Evolutionary conservation across 805 yeast genomes (phyloP).

Genomic region (Starmerella apicola): DNA sequence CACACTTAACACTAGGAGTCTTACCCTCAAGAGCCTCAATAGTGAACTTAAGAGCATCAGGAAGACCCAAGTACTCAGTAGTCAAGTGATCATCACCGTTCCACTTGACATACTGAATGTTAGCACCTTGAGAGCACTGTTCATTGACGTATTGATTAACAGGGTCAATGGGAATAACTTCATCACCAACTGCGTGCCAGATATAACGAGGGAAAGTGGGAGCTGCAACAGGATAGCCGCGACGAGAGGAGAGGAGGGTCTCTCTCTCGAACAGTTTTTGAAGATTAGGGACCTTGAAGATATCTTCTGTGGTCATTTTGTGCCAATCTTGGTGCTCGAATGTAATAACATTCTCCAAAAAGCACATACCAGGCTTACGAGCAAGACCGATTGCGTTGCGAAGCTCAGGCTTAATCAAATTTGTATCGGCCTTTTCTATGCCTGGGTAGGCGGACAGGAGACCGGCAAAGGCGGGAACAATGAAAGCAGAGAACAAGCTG

Average conservation of each 20-base stretch:
- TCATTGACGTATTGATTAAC: constrained; percentile 13
- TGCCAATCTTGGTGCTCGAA: neutral
- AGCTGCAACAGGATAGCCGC: constrained; percentile 10
- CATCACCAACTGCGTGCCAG: constrained; percentile 21
- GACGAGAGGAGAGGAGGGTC: constrained; percentile 3
- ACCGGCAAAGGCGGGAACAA: constrained; percentile 11
- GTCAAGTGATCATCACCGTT: constrained; percentile 6
- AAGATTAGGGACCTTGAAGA: constrained; percentile 9
- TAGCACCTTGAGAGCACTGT: constrained; percentile 10
- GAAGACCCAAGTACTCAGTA: constrained; percentile 5
- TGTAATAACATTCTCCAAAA: neutral
- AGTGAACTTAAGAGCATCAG: constrained; percentile 14
- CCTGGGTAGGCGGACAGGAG: constrained; percentile 18
- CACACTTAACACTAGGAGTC: constrained; percentile 2
- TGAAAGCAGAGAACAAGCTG: constrained; percentile 17
- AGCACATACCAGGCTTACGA: neutral
- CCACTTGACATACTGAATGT: constrained; percentile 10
- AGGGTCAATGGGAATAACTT: constrained; percentile 16
- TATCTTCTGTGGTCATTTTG: constrained; percentile 11
- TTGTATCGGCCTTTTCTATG: constrained; percentile 15
- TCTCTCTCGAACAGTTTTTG: constrained; percentile 8
- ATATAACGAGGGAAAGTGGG: constrained; percentile 21
- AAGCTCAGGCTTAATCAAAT: constrained; percentile 16
- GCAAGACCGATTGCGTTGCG: neutral
- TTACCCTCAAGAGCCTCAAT: constrained; percentile 3